phyloP scores from a whole-genome alignment of 2,329 filamentous ascomycete genomes.

The Arthrinium phaeospermum region DNA sequence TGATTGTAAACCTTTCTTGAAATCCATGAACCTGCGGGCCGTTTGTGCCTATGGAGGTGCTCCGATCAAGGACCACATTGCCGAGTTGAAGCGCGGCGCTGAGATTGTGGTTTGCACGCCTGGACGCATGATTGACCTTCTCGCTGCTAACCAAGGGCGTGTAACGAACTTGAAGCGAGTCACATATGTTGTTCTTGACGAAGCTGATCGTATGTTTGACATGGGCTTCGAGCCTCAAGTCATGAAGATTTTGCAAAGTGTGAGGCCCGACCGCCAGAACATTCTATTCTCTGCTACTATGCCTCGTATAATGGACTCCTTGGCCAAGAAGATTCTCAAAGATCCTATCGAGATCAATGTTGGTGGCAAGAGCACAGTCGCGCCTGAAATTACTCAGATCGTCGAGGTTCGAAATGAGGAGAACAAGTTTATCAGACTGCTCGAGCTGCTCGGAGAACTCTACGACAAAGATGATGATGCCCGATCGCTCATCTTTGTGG shows the following conservation, averaged over 20 bases:
- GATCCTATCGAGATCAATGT: conserved; percentile 92
- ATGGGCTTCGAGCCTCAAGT: conserved; percentile 99
- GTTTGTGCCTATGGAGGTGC: conserved; percentile 90
- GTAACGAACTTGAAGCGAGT: conserved; percentile 90
- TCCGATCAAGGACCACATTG: conserved; percentile 97
- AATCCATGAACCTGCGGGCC: conserved; percentile 89
- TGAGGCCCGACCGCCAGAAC: conserved; percentile 90
- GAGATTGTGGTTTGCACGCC: conserved; percentile 98
- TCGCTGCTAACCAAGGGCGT: conserved; percentile 91
- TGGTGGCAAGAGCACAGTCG: conserved; percentile 85
- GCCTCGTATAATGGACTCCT: conserved; percentile 90
- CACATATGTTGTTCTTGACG: conserved; percentile 93
- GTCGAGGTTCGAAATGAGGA: conserved; percentile 86
- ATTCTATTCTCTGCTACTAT: conserved; percentile 97
- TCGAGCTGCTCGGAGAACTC: conserved; percentile 86
- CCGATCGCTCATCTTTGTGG: conserved; percentile 88
- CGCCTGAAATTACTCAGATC: conserved; percentile 89
- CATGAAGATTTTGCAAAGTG: conserved; percentile 92
- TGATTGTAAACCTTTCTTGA: conserved; percentile 88
- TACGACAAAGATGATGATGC: conserved; percentile 90
- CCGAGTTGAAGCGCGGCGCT: conserved; percentile 85
- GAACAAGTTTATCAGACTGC: conserved; percentile 81
- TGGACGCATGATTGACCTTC: conserved; percentile 91
- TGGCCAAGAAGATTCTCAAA: conserved; percentile 86
- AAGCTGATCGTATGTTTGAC: conserved; percentile 99